phyloP scores from a whole-genome alignment of 805 yeast species.

The Yamadazyma nakazawae region DNA sequence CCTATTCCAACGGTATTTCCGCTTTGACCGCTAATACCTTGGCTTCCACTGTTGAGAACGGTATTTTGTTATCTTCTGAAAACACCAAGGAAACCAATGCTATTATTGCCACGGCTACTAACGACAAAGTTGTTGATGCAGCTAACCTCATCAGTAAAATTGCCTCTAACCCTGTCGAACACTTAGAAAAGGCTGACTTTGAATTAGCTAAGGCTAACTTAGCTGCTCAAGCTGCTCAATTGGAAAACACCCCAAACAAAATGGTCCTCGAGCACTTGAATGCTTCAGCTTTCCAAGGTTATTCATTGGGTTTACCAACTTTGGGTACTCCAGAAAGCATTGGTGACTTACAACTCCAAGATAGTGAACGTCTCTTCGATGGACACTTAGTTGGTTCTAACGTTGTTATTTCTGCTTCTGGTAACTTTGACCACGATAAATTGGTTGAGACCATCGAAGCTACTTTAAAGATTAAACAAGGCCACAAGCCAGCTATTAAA shows the following conservation, averaged over 20 bases:
- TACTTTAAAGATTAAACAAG: conserved; percentile 47
- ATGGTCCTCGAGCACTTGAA: conserved; percentile 72
- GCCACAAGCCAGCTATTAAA: conserved; percentile 45
- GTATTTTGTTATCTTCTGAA: conserved; percentile 53
- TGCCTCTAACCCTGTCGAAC: conserved; percentile 34
- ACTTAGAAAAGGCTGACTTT: conserved; percentile 44
- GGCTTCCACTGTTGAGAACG: conserved; percentile 42
- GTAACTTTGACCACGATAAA: conserved; percentile 67
- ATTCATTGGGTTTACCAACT: conserved; percentile 73
- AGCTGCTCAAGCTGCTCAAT: conserved; percentile 44
- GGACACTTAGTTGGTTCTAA: conserved; percentile 60
- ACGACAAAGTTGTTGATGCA: conserved; percentile 51
- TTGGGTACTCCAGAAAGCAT: conserved; percentile 71
- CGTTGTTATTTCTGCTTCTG: conserved; percentile 66
- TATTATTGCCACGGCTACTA: conserved; percentile 52
- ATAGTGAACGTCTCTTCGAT: conserved; percentile 53
- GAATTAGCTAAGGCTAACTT: conserved; percentile 46
- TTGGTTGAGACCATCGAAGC: conserved; percentile 64
- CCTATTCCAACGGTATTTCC: conserved; percentile 80
- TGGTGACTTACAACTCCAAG: conserved; percentile 53
- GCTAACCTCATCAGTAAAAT: conserved; percentile 48
- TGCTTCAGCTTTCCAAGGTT: conserved; percentile 84
- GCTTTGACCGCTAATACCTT: conserved; percentile 56
- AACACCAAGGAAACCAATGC: conserved; percentile 65
- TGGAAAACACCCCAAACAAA: conserved; percentile 55